These are phyloP conservation scores for Lactarius hengduanensis DNA, from an alignment of 768 basidiomycete genomes.

Conservation along the genomic window DNA sequence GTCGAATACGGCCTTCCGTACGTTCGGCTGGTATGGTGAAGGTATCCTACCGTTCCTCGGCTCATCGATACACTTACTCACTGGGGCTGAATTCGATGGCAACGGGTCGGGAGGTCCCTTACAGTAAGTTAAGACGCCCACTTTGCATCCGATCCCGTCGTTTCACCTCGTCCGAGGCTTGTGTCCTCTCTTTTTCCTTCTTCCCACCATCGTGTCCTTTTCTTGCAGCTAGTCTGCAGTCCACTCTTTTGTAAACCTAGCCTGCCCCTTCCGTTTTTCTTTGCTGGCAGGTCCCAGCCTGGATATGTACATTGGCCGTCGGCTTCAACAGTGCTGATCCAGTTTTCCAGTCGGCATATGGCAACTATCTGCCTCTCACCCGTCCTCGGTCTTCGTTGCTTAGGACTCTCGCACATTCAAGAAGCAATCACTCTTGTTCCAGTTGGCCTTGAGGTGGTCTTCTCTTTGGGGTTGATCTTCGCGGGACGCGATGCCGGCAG, in stretches of 20 bases:
- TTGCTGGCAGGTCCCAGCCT: conserved; percentile 35
- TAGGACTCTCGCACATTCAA: conserved; percentile 48
- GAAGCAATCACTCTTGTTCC: conserved; percentile 57
- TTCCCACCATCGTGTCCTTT: conserved; percentile 5
- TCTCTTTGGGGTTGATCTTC: conserved; percentile 52
- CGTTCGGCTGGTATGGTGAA: not conserved
- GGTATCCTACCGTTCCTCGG: not conserved
- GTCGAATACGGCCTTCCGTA: not conserved
- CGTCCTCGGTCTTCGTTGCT: conserved; percentile 69
- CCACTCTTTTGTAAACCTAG: conserved; percentile 40
- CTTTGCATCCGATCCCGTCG: not conserved
- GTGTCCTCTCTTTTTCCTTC: not conserved
- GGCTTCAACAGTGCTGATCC: conserved; percentile 23
- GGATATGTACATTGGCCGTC: conserved; percentile 38
- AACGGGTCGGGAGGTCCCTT: not conserved
- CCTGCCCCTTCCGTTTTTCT: conserved; percentile 24
- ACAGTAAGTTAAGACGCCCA: not conserved
- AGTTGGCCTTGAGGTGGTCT: conserved; percentile 59
- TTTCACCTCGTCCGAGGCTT: not conserved
- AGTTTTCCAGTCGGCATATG: conserved; percentile 27
- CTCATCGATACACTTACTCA: not conserved
- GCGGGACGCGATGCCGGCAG: conserved; percentile 48
- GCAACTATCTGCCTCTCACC: conserved; percentile 59
- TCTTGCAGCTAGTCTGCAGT: conserved; percentile 50
- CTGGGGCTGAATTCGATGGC: not conserved